Percentiles rank a stretch among this genome's conserved stretches.
These are phyloP conservation scores for Haplosporangium sp. DNA, from an alignment of 371 early-diverging fungal species.

Conservation along the genomic window DNA sequence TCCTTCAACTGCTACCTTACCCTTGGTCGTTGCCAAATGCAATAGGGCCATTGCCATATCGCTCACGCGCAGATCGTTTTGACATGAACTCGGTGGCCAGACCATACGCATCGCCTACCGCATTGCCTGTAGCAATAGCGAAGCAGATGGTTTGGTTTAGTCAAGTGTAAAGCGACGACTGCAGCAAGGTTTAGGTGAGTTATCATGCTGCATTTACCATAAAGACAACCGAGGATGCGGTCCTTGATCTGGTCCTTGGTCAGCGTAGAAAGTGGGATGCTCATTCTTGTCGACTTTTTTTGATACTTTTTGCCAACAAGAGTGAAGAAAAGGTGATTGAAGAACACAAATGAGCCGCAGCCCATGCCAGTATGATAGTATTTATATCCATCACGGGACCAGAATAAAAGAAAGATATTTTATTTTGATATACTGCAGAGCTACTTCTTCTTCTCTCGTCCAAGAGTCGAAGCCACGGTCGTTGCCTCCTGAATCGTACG, in stretches of 20 bases:
- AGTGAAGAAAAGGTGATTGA: too few relatives aligned
- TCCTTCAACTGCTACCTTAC: neutral
- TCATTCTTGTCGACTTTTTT: too few relatives aligned
- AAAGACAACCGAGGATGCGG: slow-evolving; percentile 44
- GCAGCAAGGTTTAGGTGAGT: too few relatives aligned
- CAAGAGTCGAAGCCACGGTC: slow-evolving; percentile 61
- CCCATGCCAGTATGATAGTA: too few relatives aligned
- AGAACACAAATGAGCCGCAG: too few relatives aligned
- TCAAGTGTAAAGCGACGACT: too few relatives aligned
- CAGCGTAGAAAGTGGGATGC: slow-evolving; percentile 32
- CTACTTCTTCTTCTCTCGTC: slow-evolving; percentile 50
- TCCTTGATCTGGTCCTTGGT: slow-evolving; percentile 35
- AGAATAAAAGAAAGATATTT: too few relatives aligned
- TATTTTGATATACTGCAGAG: neutral
- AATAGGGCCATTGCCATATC: slow-evolving; percentile 71
- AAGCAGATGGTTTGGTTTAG: neutral
- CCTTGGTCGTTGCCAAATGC: slow-evolving; percentile 66
- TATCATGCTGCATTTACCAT: slow-evolving; percentile 21
- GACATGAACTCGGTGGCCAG: slow-evolving; percentile 76
- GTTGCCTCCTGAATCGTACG: slow-evolving; percentile 65
- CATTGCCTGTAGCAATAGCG: slow-evolving; percentile 62
- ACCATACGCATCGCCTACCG: slow-evolving; percentile 77
- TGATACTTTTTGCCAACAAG: too few relatives aligned
- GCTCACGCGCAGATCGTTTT: slow-evolving; percentile 52
- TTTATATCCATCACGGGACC: too few relatives aligned